Base-by-base conservation (phyloP, 352 stramenopile species). In the Pythium plurisporium region DNA sequence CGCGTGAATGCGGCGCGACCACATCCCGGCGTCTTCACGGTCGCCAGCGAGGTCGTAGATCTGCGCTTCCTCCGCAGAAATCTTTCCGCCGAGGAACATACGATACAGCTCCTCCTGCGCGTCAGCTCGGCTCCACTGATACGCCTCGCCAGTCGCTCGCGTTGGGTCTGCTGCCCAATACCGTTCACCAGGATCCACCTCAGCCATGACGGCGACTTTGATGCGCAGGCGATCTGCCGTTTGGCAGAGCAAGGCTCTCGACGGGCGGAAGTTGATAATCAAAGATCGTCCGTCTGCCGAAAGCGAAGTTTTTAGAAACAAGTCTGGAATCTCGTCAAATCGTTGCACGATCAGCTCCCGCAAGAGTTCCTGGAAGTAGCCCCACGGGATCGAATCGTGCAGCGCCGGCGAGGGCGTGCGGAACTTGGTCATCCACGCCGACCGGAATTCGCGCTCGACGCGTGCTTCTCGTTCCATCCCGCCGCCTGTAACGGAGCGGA, bases 101-200 rank as follows among this genome's bases (percentile, higher is more conserved):
- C 76, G 75, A 40, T 86, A 79, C 29, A 91, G 72, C 41, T 89
- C 72, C 56, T 88, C 75, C 48, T 90, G 78, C 0, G 74, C 82
- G 17, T 74, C 71, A 1, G 69, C 17, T 27, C 69, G 59, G 22
- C 29, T 57, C 65, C 64, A 85, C 19, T 79, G 61, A 19, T 72
- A 61, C 17, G 41, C 25, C 30, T 80, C 79, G 14, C 33, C 42
- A 12, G 59, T 27, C 8, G 55, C 57, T 3, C 63, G 65, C 2
- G 36, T 55, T 6, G 68, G 41, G 4, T 79, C 67, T 0, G 36
- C 31, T 1, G 53, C 54, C 66, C 66, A 84, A 52, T 80, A 85
- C 23, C 43, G 27, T 26, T 61, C 46, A 8, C 57, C 70, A 0
- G 80, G 67, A 53, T 86, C 78, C 12, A 89, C 59, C 27, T 86